These are phyloP conservation scores for Ophiosphaerella narmari DNA, from an alignment of 2,329 filamentous ascomycete genomes.

Conservation along the genomic window DNA sequence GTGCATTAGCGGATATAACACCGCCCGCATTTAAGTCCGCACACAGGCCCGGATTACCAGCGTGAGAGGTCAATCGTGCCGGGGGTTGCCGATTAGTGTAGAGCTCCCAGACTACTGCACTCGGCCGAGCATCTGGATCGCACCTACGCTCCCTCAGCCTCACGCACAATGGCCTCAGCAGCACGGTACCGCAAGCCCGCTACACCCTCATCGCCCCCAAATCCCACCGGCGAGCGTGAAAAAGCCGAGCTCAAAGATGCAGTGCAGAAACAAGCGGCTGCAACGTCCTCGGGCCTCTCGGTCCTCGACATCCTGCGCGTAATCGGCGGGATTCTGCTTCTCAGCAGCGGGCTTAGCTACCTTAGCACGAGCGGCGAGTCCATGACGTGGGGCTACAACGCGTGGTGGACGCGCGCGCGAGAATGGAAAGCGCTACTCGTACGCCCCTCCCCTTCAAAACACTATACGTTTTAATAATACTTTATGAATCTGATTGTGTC, in stretches of 20 bases:
- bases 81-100: too few relatives aligned
- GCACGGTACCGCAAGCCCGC: conserved; percentile 28
- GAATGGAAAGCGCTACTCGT: conserved; percentile 43
- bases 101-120: too few relatives aligned
- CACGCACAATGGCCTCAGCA: conserved; percentile 22
- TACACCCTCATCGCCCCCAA: conserved; percentile 11
- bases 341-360: conserved; percentile 74
- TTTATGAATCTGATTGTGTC: neutral
- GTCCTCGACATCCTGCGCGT: conserved; percentile 70
- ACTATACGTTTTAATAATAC: neutral
- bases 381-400: conserved; percentile 47
- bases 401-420: conserved; percentile 43
- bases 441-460: conserved; percentile 8
- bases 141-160: too few relatives aligned
- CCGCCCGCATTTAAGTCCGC: too few relatives aligned
- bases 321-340: conserved; percentile 67
- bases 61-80: neutral
- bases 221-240: conserved; percentile 17
- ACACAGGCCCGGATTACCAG: neutral
- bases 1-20: too few relatives aligned
- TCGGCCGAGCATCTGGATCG: too few relatives aligned
- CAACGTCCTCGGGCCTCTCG: conserved; percentile 29
- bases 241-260: conserved; percentile 34
- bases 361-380: conserved; percentile 71
- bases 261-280: conserved; percentile 27